Evolutionary conservation across 768 basidiomycete genomes (phyloP).

Genomic region (Polyporus arcularius): DNA sequence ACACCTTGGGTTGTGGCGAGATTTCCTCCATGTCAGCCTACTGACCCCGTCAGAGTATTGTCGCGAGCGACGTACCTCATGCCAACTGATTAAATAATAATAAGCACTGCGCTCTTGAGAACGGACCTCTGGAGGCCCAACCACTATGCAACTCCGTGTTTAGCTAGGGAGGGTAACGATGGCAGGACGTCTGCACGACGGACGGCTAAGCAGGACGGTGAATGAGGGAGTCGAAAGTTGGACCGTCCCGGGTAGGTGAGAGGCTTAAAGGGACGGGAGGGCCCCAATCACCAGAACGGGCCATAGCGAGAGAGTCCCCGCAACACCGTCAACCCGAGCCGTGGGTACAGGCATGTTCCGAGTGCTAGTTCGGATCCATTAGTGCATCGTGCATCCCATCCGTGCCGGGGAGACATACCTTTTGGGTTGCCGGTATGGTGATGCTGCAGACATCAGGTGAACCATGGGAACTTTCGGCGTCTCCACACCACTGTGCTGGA

Average conservation of each 20-base stretch:
- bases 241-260: slow-evolving; percentile 7
- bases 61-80: slow-evolving; percentile 4
- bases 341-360: not conserved
- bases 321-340: not conserved
- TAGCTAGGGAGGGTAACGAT: not conserved
- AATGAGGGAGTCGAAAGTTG: slow-evolving; percentile 2
- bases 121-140: not conserved
- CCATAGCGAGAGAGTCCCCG: not conserved
- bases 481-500: not conserved
- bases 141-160: not conserved
- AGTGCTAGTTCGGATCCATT: not conserved
- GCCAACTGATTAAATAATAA: not conserved
- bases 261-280: slow-evolving; percentile 5
- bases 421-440: slow-evolving; percentile 3
- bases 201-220: not conserved
- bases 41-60: not conserved
- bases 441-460: slow-evolving; percentile 2
- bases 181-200: not conserved
- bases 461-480: slow-evolving; percentile 1
- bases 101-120: not conserved
- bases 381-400: not conserved
- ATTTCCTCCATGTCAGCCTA: not conserved
- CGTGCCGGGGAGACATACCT: not conserved
- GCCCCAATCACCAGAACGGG: not conserved
- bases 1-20: not conserved